Percentiles rank a stretch among this genome's conserved stretches.
These are phyloP conservation scores for Colletotrichum abscissum DNA, from an alignment of 2,329 filamentous ascomycete species.

Conservation along the genomic window DNA sequence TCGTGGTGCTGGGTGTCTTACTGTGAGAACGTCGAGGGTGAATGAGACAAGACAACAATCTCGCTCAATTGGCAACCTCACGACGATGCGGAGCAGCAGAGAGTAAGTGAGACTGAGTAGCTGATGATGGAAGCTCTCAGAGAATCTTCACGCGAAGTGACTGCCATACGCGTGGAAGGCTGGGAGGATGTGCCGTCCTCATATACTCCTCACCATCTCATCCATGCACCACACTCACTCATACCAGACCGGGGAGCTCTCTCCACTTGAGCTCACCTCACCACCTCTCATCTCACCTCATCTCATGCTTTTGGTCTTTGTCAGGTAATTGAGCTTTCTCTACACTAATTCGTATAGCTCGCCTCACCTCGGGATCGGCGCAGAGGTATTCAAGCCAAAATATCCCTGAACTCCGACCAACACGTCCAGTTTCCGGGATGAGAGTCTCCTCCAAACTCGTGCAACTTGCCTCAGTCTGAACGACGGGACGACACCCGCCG, in stretches of 20 bases:
- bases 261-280: not conserved
- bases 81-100: not conserved
- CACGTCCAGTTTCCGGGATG: not conserved
- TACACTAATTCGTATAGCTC: not conserved
- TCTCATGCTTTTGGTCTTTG: not conserved
- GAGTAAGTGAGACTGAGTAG: not conserved
- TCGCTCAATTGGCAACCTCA: not conserved
- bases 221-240: not conserved
- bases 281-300: constrained; percentile 2
- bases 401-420: not conserved
- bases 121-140: not conserved
- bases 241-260: not conserved
- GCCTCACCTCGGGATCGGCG: not conserved
- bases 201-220: constrained; percentile 20
- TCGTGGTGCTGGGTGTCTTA: not conserved
- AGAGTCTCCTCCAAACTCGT: not conserved
- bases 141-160: not conserved
- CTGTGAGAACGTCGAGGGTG: not conserved
- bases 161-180: not conserved
- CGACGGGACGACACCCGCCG: constrained; percentile 38
- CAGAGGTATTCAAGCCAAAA: not conserved
- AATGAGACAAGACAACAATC: not conserved
- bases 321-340: not conserved
- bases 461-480: constrained; percentile 20
- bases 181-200: constrained; percentile 13